These are phyloP conservation scores for Aspergillus brunneoviolaceus DNA, from an alignment of 2,329 filamentous ascomycete species.

Conservation along the genomic window DNA sequence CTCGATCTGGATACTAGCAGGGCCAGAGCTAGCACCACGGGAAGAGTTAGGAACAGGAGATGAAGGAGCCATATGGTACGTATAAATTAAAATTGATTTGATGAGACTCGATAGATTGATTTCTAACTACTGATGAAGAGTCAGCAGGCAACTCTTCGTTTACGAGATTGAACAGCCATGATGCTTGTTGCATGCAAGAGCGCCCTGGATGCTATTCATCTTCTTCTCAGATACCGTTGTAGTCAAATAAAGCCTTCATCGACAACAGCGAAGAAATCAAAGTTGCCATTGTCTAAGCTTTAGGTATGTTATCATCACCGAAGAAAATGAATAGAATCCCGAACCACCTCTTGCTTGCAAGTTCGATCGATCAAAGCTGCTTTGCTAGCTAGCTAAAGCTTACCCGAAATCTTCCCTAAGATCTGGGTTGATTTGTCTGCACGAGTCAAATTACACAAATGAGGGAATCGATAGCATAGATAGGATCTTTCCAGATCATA, in stretches of 20 bases:
- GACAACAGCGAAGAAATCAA: conserved; percentile 54
- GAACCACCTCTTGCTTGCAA: conserved; percentile 13
- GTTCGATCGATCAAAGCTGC: background rate
- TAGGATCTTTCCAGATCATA: conserved; percentile 17
- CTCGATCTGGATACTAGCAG: conserved; percentile 15
- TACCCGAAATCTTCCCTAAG: conserved; percentile 25
- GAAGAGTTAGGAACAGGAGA: conserved; percentile 16
- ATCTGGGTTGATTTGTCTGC: conserved; percentile 9
- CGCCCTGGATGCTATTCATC: conserved; percentile 14
- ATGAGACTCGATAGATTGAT: conserved; percentile 17
- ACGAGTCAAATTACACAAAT: background rate
- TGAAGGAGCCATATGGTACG: conserved; percentile 30
- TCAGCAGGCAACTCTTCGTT: conserved; percentile 24
- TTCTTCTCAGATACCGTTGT: conserved; percentile 93
- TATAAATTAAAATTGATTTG: conserved; percentile 22
- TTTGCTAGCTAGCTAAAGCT: conserved; percentile 20
- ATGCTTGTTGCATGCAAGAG: conserved; percentile 8
- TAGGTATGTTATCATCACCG: conserved; percentile 48
- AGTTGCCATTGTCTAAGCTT: conserved; percentile 48
- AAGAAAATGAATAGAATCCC: conserved; percentile 25
- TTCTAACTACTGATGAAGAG: conserved; percentile 27
- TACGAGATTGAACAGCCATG: conserved; percentile 10
- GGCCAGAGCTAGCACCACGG: conserved; percentile 7
- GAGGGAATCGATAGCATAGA: conserved; percentile 4
- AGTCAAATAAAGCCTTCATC: conserved; percentile 66